phyloP scores from a whole-genome alignment of 495 filamentous ascomycete species.

The Sporormia fimetaria region DNA sequence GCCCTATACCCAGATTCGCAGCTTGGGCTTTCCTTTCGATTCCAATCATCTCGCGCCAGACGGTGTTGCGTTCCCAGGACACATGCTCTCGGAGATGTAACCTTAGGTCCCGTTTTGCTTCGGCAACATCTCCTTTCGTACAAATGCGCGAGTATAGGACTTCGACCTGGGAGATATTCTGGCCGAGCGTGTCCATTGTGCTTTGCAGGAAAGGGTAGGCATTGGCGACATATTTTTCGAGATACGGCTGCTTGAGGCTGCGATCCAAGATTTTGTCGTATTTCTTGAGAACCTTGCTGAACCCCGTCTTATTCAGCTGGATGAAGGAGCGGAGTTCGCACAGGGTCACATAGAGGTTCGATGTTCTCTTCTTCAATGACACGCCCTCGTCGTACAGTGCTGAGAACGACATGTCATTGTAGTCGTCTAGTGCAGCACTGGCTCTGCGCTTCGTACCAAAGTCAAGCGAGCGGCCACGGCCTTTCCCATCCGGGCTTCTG shows the following conservation, averaged over 20 bases:
- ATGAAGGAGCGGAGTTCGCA: slow-evolving; percentile 93
- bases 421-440: slow-evolving; percentile 57
- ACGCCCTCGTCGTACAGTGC: slow-evolving; percentile 69
- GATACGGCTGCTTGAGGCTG: slow-evolving; percentile 61
- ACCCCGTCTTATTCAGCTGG: slow-evolving; percentile 92
- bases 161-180: slow-evolving; percentile 61
- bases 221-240: slow-evolving; percentile 55
- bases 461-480: slow-evolving; percentile 40
- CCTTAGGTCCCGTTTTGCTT: slow-evolving; percentile 72
- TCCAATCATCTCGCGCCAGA: slow-evolving; percentile 98
- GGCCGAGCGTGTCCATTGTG: slow-evolving; percentile 58
- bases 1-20: slow-evolving; percentile 71
- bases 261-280: slow-evolving; percentile 93
- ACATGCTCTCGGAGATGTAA: slow-evolving; percentile 93
- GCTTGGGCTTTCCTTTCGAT: slow-evolving; percentile 94
- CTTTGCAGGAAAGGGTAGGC: slow-evolving; percentile 64
- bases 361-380: slow-evolving; percentile 79
- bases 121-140: slow-evolving; percentile 61
- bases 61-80: slow-evolving; percentile 97
- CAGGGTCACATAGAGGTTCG: slow-evolving; percentile 80
- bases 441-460: slow-evolving; percentile 41
- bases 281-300: slow-evolving; percentile 93
- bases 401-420: slow-evolving; percentile 57
- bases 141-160: slow-evolving; percentile 67
- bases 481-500: slow-evolving; percentile 11